Base-by-base conservation (phyloP, 306 rosid species). In the Cicer judaicum region DNA sequence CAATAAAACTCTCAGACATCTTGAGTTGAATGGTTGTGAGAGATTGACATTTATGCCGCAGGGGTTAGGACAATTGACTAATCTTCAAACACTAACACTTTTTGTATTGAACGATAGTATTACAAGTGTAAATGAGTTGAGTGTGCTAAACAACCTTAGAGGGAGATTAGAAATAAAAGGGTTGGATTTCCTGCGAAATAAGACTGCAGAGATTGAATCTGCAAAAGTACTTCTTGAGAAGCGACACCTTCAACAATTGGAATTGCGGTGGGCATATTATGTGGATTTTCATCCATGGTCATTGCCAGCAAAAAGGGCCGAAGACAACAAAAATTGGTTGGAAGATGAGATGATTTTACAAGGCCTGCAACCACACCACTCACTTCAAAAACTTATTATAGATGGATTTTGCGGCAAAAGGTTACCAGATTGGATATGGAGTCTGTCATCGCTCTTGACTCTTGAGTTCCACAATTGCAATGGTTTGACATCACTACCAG, bases 361-460 rank as follows among this genome's bases (percentile, higher is more conserved):
- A 38, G 78, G 67, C 43, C 49, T 81, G 29, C 74, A 73, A 19
- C 83, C 88, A 2, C 78, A 78, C 46, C 48, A 36, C 55, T 70
- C 71, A n/a, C 61, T 83, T 14, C 70, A 64, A 69, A 36, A 9
- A 15, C 50, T 68, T 15, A 15, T 5, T 0, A 44, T 79, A 9
- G 4, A 6, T 10, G 65, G 43, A 10, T 84, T 61, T 64, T 2
- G 65, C 1, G 86, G 86, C 36, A 40, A 68, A 36, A 72, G 43
- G 18, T 64, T 79, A 39, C 75, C 83, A 15, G 77, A 83, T n/a
- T 75, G 79, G 69, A 59, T 83, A 10, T 34, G 64, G 53, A 64
- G 34, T 39, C 74, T 84, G 9, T 40, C 60, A 11, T 66, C 79
- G 2, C 76, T 80, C 24, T 1, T 6, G 63, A 8, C 9, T 53